These are phyloP conservation scores for Talaromyces sp. DNA, from an alignment of 2,329 filamentous ascomycete species.

Conservation along the genomic window DNA sequence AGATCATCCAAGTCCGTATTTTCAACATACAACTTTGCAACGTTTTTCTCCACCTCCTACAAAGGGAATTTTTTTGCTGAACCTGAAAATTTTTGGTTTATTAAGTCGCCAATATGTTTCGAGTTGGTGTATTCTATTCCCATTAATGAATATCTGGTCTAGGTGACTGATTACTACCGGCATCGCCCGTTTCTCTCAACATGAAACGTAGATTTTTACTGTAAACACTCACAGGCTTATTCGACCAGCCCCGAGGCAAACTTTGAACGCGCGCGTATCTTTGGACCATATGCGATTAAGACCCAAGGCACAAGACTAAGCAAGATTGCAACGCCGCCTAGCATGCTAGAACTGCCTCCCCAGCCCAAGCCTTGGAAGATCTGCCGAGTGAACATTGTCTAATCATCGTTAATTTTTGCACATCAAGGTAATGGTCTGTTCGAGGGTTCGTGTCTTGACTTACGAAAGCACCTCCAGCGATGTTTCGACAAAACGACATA, in stretches of 20 bases:
- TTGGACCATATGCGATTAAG: neutral
- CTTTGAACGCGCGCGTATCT: neutral
- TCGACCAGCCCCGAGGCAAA: neutral
- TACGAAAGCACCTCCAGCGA: neutral
- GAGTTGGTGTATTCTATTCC: no score
- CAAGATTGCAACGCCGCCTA: neutral
- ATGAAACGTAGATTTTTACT: no score
- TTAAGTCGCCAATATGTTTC: no score
- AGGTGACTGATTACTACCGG: no score
- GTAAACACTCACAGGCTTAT: neutral
- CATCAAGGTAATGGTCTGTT: neutral
- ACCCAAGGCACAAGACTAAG: conserved; percentile 3
- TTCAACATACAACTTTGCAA: no score
- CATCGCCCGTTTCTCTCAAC: no score
- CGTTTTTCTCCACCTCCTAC: no score
- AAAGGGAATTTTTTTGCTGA: no score
- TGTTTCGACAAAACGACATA: conserved; percentile 1
- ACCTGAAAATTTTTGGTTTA: no score
- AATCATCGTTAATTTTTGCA: neutral
- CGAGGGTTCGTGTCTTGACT: neutral
- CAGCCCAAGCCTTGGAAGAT: neutral
- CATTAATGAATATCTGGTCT: no score
- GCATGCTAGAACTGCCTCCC: neutral
- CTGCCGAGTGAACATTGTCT: neutral
- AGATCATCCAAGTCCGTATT: no score